Base-by-base conservation (phyloP, 169 alveolate species). In the Cryptosporidium andersoni region DNA sequence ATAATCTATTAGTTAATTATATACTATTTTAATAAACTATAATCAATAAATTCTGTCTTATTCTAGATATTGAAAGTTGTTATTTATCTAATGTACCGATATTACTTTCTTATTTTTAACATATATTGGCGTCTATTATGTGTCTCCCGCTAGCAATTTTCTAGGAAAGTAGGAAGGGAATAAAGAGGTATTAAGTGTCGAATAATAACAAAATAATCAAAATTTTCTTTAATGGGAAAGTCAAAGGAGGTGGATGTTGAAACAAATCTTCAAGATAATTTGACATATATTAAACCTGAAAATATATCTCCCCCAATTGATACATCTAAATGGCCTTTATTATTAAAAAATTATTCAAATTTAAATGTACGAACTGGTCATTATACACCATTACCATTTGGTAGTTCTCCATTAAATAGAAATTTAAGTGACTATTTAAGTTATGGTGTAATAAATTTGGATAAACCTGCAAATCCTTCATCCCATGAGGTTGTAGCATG, bases 401-500 rank as follows among this genome's bases (percentile, higher is more conserved):
- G 99, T 45, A 93, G 97, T 91, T 97, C 99, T 34, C 99, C 99
- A 1, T 92, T 97, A 45, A 94, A 96, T 74, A 91, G 99, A 55
- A 97, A 97, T 45, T 80, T 98, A 62, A 93, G 91, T 80, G 99
- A 96, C 80, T 97, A 96, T 90, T 82, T 97, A 66, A 94, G 96
- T 82, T 98, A 97, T 89, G 99, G 99, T 45, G 95, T 97, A 60
- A 97, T 98, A 51, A 97, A 97, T 89, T 94, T 98, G 81, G 99
- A 98, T 92, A 98, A 98, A 94, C 99, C 99, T 51, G 96, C 99
- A 51, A 98, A 98, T 92, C 99, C 99, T 37, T 97, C 99, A 16
- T 96, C 99, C 52, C 99, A 98, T 91, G 99, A 98, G 92, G 98
- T 96, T 39, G 99, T 98, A n/a, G 98, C 99, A 12, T 98, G 99